A percentile compares a stretch with the other conserved stretches of the same genome.
These are phyloP conservation scores for Mycena alexandri DNA, from an alignment of 768 basidiomycete genomes.

Conservation along the genomic window DNA sequence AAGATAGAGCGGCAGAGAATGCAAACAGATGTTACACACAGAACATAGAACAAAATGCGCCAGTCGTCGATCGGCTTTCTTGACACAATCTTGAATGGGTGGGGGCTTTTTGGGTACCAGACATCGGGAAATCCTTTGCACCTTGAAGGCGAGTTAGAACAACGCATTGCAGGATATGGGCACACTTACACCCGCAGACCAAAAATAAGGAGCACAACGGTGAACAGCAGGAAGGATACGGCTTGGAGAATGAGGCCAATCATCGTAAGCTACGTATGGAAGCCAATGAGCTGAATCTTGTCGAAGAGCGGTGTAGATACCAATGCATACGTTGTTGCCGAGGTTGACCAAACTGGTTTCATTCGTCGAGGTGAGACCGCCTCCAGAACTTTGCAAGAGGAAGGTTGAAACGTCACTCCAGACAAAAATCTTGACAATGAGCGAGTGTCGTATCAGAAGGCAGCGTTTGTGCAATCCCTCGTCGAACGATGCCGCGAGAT, in stretches of 20 bases:
- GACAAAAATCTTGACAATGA: slow-evolving; percentile 63
- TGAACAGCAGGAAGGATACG: slow-evolving; percentile 55
- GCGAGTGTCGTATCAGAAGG: slow-evolving; percentile 53
- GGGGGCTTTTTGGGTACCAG: slow-evolving; percentile 2
- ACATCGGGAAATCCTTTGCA: slow-evolving; percentile 4
- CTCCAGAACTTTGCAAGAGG: slow-evolving; percentile 60
- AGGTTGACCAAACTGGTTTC: too few species aligned
- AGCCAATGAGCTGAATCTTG: too few species aligned
- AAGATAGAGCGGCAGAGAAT: slow-evolving; percentile 37
- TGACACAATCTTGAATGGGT: slow-evolving; percentile 14
- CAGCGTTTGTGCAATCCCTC: slow-evolving; percentile 52
- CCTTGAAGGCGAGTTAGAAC: too few species aligned
- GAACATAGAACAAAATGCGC: slow-evolving; percentile 9
- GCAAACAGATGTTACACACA: slow-evolving; percentile 16
- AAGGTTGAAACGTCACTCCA: slow-evolving; percentile 63
- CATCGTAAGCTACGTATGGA: slow-evolving; percentile 56
- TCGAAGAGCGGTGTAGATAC: slow-evolving; percentile 3
- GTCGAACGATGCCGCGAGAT: slow-evolving; percentile 50
- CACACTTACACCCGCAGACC: slow-evolving; percentile 34
- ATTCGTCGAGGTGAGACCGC: slow-evolving; percentile 45
- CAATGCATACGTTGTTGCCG: slow-evolving; percentile 42
- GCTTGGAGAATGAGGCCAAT: slow-evolving; percentile 59
- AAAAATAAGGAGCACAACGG: slow-evolving; percentile 50
- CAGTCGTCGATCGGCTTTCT: slow-evolving; percentile 24
- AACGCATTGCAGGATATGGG: too few species aligned